These are phyloP conservation scores for Tripterygium wilfordii DNA, from an alignment of 177 flowering plant genomes.

Conservation along the genomic window DNA sequence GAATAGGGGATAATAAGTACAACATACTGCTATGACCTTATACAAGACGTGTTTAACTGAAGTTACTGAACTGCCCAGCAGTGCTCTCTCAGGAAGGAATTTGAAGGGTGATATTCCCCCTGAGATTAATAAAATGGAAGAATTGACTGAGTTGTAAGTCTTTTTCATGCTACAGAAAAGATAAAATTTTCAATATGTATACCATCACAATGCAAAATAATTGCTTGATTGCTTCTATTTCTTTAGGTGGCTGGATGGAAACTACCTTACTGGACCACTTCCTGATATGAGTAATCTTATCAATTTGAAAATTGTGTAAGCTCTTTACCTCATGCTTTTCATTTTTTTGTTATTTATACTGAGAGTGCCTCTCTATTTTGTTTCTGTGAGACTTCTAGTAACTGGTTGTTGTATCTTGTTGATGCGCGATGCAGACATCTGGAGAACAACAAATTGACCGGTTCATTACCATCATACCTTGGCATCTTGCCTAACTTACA, in stretches of 20 bases:
- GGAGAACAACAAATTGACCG: constrained; percentile 75
- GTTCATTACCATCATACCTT: constrained; percentile 68
- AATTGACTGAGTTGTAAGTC: constrained; percentile 81
- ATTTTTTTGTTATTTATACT: background rate
- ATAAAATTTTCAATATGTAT: background rate
- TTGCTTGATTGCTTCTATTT: constrained; percentile 5
- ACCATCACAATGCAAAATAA: background rate
- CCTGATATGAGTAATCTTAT: constrained; percentile 81
- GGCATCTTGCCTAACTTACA: constrained; percentile 59
- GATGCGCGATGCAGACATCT: constrained; percentile 69
- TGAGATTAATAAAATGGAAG: constrained; percentile 61
- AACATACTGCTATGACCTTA: too few species aligned
- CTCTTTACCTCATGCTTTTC: constrained; percentile 7
- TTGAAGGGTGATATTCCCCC: constrained; percentile 62
- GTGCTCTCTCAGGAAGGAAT: constrained; percentile 63
- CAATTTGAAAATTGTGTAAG: constrained; percentile 68
- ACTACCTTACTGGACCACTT: constrained; percentile 57
- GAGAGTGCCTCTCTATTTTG: background rate
- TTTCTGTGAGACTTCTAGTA: background rate
- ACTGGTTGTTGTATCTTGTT: background rate
- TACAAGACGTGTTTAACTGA: too few species aligned
- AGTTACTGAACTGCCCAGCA: too few species aligned
- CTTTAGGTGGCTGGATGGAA: constrained; percentile 75
- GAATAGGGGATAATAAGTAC: too few species aligned
- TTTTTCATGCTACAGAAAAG: constrained; percentile 2